Percentiles rank a stretch among this genome's conserved stretches.
phyloP scores from a whole-genome alignment of 2,329 filamentous ascomycete genomes.

The Alternaria brassicicola region DNA sequence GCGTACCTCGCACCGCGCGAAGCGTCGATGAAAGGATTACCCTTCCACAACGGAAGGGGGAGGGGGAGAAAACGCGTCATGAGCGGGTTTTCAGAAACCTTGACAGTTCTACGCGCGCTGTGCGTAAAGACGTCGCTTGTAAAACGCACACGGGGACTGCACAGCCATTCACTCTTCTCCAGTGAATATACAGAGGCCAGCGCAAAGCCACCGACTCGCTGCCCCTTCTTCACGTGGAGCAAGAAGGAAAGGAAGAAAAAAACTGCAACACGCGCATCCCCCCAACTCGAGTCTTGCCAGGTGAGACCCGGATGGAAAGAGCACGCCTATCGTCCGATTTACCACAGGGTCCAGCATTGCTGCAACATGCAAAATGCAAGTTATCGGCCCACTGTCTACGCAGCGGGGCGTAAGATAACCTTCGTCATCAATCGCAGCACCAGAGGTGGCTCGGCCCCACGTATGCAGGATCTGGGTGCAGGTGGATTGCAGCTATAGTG shows the following conservation, averaged over 20 bases:
- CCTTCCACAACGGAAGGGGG: neutral
- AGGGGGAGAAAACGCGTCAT: constrained; percentile 1
- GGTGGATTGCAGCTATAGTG: neutral
- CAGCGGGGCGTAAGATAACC: neutral
- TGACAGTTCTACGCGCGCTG: neutral
- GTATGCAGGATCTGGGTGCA: neutral
- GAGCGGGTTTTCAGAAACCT: neutral
- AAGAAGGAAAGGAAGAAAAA: too few species aligned
- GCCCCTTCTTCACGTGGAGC: neutral
- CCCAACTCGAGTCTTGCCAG: neutral
- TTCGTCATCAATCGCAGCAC: neutral
- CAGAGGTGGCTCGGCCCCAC: neutral
- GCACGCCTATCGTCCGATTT: neutral
- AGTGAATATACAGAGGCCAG: neutral
- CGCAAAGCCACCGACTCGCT: neutral
- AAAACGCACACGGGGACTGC: neutral
- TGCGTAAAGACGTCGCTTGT: neutral
- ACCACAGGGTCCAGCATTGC: constrained; percentile 1
- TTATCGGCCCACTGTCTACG: neutral
- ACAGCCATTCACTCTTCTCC: neutral
- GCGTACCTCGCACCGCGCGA: constrained; percentile 10
- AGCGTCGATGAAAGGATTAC: constrained; percentile 2
- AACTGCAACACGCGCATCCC: neutral
- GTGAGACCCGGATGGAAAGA: neutral
- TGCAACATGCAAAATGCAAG: constrained; percentile 1